phyloP scores from a whole-genome alignment of 139 green algal genomes.

The Micractinium sp. region DNA sequence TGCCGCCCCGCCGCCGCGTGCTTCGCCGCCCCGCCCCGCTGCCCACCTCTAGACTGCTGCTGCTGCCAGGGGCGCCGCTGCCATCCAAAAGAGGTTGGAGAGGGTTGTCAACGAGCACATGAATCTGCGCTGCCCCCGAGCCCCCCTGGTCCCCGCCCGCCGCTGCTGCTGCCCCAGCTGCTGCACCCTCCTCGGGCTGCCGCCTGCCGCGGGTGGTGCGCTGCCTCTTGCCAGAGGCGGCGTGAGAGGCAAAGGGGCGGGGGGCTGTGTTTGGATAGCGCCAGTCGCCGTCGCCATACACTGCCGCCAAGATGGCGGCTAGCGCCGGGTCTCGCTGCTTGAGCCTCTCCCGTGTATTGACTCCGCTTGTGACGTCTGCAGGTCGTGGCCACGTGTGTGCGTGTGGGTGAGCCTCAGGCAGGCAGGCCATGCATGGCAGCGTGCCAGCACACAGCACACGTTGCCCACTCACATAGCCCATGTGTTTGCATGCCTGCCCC shows the following conservation, averaged over 20 bases:
- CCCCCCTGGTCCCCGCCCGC: background rate
- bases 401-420: background rate
- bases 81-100: background rate
- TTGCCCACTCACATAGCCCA: no score
- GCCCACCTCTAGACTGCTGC: background rate
- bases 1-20: background rate
- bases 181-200: background rate
- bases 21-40: background rate
- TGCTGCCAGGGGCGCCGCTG: background rate
- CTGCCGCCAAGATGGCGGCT: constrained; percentile 57
- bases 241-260: constrained; percentile 8
- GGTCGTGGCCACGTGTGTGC: background rate
- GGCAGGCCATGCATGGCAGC: background rate
- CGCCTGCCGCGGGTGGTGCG: background rate
- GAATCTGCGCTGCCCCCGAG: background rate
- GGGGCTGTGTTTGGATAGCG: constrained; percentile 63
- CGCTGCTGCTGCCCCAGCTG: background rate
- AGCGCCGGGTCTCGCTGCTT: constrained; percentile 64
- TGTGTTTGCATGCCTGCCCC: no score
- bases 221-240: background rate
- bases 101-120: background rate
- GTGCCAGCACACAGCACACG: background rate
- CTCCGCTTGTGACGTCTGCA: constrained; percentile 74
- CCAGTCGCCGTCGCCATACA: constrained; percentile 69
- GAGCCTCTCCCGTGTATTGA: constrained; percentile 74